Percentiles rank a stretch among this genome's conserved stretches.
These are phyloP conservation scores for Mycena amicta DNA, from an alignment of 768 basidiomycete species.

Conservation along the genomic window DNA sequence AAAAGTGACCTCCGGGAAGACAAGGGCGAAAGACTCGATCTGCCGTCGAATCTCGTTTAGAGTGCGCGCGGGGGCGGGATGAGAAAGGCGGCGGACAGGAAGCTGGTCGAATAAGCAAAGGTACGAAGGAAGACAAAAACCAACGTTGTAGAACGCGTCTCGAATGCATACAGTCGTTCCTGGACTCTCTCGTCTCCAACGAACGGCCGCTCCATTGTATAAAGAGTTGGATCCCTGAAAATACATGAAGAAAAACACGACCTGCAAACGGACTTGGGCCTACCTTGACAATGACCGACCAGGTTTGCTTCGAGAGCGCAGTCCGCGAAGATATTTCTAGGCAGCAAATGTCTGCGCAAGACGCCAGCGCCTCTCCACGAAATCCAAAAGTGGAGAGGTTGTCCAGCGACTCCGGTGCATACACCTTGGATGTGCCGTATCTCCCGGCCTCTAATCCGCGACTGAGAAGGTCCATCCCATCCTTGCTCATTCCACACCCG, in stretches of 20 bases:
- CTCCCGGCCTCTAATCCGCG: slow-evolving; percentile 54
- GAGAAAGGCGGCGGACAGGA: slow-evolving; percentile 77
- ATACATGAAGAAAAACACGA: neutral
- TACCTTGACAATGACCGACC: slow-evolving; percentile 82
- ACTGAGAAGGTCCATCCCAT: slow-evolving; percentile 58
- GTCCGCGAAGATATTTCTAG: slow-evolving; percentile 86
- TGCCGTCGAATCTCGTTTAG: slow-evolving; percentile 71
- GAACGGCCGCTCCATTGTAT: slow-evolving; percentile 72
- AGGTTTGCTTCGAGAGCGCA: slow-evolving; percentile 58
- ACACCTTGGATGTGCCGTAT: slow-evolving; percentile 83
- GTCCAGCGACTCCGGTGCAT: slow-evolving; percentile 51
- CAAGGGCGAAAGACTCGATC: slow-evolving; percentile 71
- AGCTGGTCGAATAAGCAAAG: slow-evolving; percentile 48
- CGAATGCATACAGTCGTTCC: slow-evolving; percentile 86
- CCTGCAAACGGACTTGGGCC: neutral
- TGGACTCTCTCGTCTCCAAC: slow-evolving; percentile 70
- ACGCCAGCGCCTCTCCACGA: slow-evolving; percentile 92
- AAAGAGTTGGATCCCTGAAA: slow-evolving; percentile 64
- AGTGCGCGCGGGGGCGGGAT: slow-evolving; percentile 59
- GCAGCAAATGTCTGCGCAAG: slow-evolving; percentile 76
- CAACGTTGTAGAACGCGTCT: slow-evolving; percentile 88
- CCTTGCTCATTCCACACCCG: slow-evolving; percentile 72
- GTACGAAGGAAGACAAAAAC: slow-evolving; percentile 25
- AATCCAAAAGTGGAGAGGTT: slow-evolving; percentile 78
- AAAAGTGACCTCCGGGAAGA: slow-evolving; percentile 73